A percentile compares a stretch with the other conserved stretches of the same genome.
Conservation (phyloP, 2,329 filamentous ascomycete genomes). For the Cercospora janseana region DNA sequence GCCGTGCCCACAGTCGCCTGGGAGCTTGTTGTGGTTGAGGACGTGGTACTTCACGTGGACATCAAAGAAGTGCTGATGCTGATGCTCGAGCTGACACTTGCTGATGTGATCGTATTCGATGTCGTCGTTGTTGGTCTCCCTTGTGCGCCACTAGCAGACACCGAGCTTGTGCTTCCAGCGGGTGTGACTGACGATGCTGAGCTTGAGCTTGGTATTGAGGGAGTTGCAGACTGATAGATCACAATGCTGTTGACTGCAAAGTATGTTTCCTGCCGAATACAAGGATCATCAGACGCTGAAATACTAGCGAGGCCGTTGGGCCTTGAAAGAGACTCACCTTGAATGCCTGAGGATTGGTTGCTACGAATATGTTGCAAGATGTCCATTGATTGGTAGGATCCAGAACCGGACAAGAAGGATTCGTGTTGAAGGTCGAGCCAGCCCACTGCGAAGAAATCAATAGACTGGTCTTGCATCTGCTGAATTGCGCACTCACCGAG, state of each 20-base stretch:
- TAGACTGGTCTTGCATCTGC: too few relatives aligned
- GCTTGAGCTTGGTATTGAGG: constrained; percentile 17
- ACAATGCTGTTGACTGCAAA: constrained; percentile 43
- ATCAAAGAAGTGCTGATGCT: background rate
- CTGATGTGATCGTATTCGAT: background rate
- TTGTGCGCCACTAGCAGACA: constrained; percentile 22
- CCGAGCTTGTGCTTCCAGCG: constrained; percentile 22
- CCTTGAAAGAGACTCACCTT: constrained; percentile 11
- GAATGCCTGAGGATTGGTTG: constrained; percentile 28
- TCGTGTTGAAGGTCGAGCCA: constrained; percentile 30
- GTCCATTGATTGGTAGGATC: constrained; percentile 32
- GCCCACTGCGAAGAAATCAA: too few relatives aligned
- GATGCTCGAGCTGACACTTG: background rate
- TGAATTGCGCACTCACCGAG: constrained; percentile 13
- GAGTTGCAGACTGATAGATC: constrained; percentile 35
- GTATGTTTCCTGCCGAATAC: constrained; percentile 33
- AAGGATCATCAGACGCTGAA: background rate
- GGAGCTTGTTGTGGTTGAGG: background rate
- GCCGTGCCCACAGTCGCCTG: background rate
- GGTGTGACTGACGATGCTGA: constrained; percentile 22
- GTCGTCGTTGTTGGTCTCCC: constrained; percentile 21
- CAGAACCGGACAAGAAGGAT: constrained; percentile 29
- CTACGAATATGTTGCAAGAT: constrained; percentile 33
- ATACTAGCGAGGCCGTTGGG: background rate
- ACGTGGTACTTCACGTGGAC: background rate